Evolutionary conservation across 257 asterid genomes (phyloP), one percentile per base, ranked within the genome.

Genomic region (Rubia yunnanensis): DNA sequence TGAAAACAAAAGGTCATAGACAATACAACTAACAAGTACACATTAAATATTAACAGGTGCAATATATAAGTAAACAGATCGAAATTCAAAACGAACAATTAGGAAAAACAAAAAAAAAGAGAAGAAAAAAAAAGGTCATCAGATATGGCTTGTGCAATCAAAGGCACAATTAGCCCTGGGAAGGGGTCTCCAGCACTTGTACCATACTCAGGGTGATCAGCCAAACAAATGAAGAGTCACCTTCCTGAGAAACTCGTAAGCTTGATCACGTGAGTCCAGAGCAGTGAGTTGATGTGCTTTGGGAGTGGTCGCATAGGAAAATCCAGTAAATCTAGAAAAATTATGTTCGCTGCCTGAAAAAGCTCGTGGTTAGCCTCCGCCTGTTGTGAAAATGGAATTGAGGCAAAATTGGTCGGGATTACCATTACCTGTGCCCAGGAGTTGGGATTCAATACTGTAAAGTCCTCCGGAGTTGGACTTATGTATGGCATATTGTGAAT

Each of bases 171-270:
- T 17, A 70, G 60, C n/a, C 75, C 75, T 1, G 72, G 24, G 30
- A 65, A 60, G 0, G 79, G 70, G 65, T 71, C 74, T 23, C 79
- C 72, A 3, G 57, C 69, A 24, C 65, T 70, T 52, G 54, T 28
- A 10, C 55, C 4, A 31, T 65, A 53, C 52, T 66, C 63, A 7
- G 76, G 76, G 20, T 71, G 76, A 63, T 70, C 48, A 3, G 50
- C 14, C 34, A n/a, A n/a, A n/a, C n/a, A n/a, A n/a, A n/a, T n/a
- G n/a, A 30, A 17, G 24, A 13, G 24, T 58, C 32, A 58, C 63
- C 63, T 58, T 58, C 24, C 41, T 58, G n/a, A 54, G 60, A 58
- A 58, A 58, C 63, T 58, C 41, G 14, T 58, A 58, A 6, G 41
- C 63, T 17, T 58, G 63, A 58, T 58, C 39, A 5, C 41, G 38